Evolutionary conservation across 768 basidiomycete species (phyloP).

Genomic region (Auricularia heimuer): DNA sequence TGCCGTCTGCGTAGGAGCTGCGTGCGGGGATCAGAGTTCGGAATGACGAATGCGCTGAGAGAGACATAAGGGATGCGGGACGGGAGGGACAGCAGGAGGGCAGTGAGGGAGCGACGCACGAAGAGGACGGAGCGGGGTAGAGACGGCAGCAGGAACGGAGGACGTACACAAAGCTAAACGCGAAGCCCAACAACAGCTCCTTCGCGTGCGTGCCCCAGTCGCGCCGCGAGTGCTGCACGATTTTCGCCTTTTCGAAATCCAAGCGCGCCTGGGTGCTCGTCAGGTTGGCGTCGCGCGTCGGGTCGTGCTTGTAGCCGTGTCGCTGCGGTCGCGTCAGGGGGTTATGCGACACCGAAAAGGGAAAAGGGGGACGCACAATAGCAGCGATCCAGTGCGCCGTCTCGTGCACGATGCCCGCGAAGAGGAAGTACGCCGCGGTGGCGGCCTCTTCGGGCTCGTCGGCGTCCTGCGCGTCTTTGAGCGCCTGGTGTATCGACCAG

Average conservation of each 20-base stretch:
- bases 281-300: background rate
- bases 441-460: constrained; percentile 1
- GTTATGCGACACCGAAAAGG: no score
- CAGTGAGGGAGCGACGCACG: no score
- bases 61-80: no score
- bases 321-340: background rate
- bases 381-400: background rate
- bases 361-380: background rate
- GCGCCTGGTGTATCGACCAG: background rate
- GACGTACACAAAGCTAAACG: background rate
- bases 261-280: background rate
- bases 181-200: background rate
- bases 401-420: constrained; percentile 1
- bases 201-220: constrained; percentile 3
- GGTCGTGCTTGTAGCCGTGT: background rate
- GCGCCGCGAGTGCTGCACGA: background rate
- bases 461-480: background rate
- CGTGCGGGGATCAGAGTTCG: background rate
- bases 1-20: constrained; percentile 1
- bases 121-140: background rate
- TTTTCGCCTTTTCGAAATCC: background rate
- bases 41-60: no score
- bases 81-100: no score
- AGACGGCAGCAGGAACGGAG: background rate
- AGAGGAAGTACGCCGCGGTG: background rate